Base-by-base conservation (phyloP, 768 basidiomycete species). In the Myochromella boudieri region DNA sequence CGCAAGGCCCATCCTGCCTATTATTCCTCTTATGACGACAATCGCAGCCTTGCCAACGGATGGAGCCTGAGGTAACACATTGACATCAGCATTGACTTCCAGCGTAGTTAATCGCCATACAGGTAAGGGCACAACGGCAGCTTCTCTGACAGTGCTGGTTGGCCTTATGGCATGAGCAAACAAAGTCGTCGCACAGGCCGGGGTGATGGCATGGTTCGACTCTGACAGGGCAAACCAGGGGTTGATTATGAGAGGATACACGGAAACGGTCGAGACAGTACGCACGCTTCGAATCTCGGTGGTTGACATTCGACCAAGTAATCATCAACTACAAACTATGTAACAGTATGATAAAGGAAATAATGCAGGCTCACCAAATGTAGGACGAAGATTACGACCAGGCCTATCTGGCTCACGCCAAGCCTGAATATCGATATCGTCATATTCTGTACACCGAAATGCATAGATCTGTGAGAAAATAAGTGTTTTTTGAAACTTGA, bases 121-220 rank as follows among this genome's bases (percentile, higher is more conserved):
- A 27, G 32, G 25, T 15, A 15, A 41, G 22, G 8, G 65, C 60
- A 56, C 82, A 84, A 18, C 71, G 65, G 50, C 82, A 84, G 25
- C 65, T 69, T 34, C 71, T 54, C 40, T 72, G 65, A 45, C 82
- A 84, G 36, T 74, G 70, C 10, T 68, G 63, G 6, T 60, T 66
- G 11, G 50, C 53, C 4, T 45, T 32, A 46, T 63, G 69, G 53
- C 82, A 84, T 0, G 47, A 34, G 33, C 82, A 84, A 3, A 55
- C 44, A 0, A 61, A 51, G 3, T 59, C 53, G 31, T 67, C 66
- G 51, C 82, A 84, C 22, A 69, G 57, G 0, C 82, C 81, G 21
- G 58, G 44, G 56, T 84, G 81, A 17, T 63, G 58, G 56, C 80
- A 81, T 10, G 72, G 71, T 14, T 38, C 28, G 4, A 58, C 49